These are phyloP conservation scores for Parasitella parasitica DNA, from an alignment of 371 early-diverging fungal species.

Conservation along the genomic window DNA sequence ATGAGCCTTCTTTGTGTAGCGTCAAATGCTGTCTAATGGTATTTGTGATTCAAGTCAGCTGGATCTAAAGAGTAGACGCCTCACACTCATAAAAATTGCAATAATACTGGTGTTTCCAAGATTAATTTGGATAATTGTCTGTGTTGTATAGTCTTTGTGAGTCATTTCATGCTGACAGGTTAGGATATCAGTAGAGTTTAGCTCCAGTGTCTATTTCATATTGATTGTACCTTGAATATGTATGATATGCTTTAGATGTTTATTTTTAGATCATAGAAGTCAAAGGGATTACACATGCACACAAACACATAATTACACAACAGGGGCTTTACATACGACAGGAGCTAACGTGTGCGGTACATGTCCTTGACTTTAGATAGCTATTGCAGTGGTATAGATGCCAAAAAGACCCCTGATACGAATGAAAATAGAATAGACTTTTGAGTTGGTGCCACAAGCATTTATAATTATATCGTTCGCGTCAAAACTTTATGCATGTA, in stretches of 20 bases:
- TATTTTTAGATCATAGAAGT: neutral
- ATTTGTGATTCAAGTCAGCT: neutral
- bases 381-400: no score
- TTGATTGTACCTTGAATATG: neutral
- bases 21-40: neutral
- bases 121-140: neutral
- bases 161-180: no score
- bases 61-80: neutral
- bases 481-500: neutral
- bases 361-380: no score
- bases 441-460: neutral
- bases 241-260: neutral
- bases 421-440: no score
- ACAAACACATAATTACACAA: neutral
- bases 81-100: neutral
- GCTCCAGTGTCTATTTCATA: neutral
- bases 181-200: no score
- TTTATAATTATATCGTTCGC: neutral
- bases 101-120: no score
- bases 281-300: neutral
- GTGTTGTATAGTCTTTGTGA: no score
- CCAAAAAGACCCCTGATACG: no score
- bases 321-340: neutral
- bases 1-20: neutral
- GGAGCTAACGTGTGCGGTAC: no score